Conservation (phyloP, 106 monocot genomes). For the Apostasia shenzhenica region DNA sequence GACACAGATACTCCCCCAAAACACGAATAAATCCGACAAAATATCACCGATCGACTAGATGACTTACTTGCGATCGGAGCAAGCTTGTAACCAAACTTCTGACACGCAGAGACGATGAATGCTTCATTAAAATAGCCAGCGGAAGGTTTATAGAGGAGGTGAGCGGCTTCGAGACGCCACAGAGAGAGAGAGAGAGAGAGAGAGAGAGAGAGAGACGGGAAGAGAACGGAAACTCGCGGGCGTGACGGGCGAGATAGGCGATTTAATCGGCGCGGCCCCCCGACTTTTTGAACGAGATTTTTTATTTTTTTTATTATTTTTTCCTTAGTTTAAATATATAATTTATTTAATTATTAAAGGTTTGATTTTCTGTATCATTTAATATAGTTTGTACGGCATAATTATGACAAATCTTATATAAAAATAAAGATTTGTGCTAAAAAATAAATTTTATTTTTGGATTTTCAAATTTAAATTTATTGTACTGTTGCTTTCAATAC, state of each 20-base stretch:
- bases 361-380: no score
- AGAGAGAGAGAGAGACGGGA: neutral
- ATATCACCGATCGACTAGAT: neutral
- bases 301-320: no score
- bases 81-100: neutral
- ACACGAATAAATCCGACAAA: neutral
- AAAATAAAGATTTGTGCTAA: no score
- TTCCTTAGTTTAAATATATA: no score
- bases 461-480: no score
- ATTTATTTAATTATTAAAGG: no score
- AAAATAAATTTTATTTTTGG: no score
- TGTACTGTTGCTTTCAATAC: no score
- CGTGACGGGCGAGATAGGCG: neutral
- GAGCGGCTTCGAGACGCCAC: conserved; percentile 11
- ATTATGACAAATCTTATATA: no score
- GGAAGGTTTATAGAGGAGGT: neutral
- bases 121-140: neutral
- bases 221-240: neutral
- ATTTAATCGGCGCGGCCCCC: neutral
- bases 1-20: neutral
- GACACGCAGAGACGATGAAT: neutral
- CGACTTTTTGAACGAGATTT: no score
- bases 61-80: conserved; percentile 8
- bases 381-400: no score
- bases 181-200: neutral